Percentiles rank a stretch among this genome's conserved stretches.
Conservation (phyloP, 768 basidiomycete genomes). For the Suillus hirtellus region DNA sequence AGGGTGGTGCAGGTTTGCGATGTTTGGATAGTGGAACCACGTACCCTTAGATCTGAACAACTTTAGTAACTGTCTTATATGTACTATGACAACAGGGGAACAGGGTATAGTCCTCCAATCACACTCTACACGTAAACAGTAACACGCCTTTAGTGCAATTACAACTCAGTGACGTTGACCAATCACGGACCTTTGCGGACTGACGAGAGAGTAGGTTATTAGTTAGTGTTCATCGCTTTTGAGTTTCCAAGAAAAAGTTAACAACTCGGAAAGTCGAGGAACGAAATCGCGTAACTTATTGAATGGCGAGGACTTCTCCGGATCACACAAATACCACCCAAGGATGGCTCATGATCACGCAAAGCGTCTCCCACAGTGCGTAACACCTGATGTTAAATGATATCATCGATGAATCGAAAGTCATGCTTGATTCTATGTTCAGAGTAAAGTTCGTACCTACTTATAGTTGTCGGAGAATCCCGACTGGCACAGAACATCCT, state of each 20-base stretch:
- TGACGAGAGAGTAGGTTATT: not conserved
- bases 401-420: not conserved
- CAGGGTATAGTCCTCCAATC: not conserved
- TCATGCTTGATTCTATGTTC: not conserved
- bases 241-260: not conserved
- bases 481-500: not conserved
- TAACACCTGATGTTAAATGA: not conserved
- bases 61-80: not conserved
- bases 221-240: not conserved
- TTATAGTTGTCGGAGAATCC: not conserved
- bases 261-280: not conserved
- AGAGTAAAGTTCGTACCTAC: not conserved
- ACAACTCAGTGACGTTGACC: not conserved
- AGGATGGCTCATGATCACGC: constrained; percentile 1
- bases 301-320: not conserved
- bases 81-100: not conserved
- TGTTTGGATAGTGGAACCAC: not conserved
- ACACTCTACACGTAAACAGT: not conserved
- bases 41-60: not conserved
- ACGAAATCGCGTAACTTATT: not conserved
- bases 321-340: not conserved
- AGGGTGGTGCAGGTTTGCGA: not conserved
- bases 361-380: not conserved
- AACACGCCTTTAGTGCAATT: not conserved
- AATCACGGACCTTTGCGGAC: constrained; percentile 1